A percentile compares a stretch with the other conserved stretches of the same genome.
Evolutionary conservation across 768 basidiomycete species (phyloP).

Genomic region (Antrodiella citrinella): DNA sequence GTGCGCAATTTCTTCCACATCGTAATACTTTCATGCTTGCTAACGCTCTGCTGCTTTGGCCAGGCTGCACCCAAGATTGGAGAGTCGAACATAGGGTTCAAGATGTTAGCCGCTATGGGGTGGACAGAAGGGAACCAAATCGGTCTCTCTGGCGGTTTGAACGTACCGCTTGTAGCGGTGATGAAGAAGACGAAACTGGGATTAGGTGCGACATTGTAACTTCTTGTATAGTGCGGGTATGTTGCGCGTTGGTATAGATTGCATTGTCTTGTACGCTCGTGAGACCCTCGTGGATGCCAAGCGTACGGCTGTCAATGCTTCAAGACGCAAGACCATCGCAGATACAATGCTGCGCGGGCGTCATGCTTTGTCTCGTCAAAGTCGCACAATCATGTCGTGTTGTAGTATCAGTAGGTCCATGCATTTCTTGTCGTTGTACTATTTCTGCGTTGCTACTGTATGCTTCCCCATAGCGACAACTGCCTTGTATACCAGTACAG

Average conservation of each 20-base stretch:
- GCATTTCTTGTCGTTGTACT: too few species aligned
- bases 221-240: conserved; percentile 2
- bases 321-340: neutral
- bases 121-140: conserved; percentile 81
- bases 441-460: too few species aligned
- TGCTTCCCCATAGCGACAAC: too few species aligned
- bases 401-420: too few species aligned
- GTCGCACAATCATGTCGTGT: too few species aligned
- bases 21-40: too few species aligned
- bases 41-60: conserved; percentile 4
- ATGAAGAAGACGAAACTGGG: conserved; percentile 85
- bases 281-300: neutral
- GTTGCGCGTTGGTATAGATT: neutral
- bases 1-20: too few species aligned
- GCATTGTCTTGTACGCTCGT: neutral
- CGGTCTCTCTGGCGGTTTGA: conserved; percentile 57
- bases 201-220: conserved; percentile 50
- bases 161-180: conserved; percentile 71
- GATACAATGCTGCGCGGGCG: neutral
- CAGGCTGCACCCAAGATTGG: conserved; percentile 79
- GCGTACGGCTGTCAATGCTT: neutral
- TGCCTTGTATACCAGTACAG: too few species aligned
- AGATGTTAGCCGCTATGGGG: conserved; percentile 83
- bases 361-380: neutral
- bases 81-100: conserved; percentile 77